Evolutionary conservation across 345 rosid genomes (phyloP), one percentile per base, ranked within the genome.

Genomic region (Chamaenerion angustifolium): DNA sequence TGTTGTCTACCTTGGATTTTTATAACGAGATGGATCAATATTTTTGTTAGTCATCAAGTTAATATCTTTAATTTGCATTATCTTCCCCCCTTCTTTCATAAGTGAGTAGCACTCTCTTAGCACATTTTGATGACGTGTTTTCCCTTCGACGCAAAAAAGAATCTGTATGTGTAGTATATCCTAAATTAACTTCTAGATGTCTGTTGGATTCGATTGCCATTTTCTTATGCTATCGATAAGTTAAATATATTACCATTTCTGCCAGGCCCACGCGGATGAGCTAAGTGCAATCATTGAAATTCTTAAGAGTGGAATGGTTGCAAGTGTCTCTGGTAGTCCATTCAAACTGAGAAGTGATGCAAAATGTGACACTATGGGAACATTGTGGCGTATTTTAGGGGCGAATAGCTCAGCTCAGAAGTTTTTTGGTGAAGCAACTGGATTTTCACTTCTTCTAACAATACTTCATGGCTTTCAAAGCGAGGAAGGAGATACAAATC

Each of bases 291-390:
- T 93, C 68, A 81, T 93, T 61, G 96, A 93, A 69, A 78, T 88
- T 74, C 76, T 93, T 50, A 93, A 93, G 78, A 79, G 99, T 66
- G 95, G 96, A 66, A 88, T 93, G 90, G 94, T 88, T 63, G 82
- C 90, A 59, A 76, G 95, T 70, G 69, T 74, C 42, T 68, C 80
- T 46, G 99, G 96, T 60, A 70, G 83, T 76, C 99, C 88, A 50
- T 85, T 88, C 77, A 79, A 65, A 72, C 88, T 93, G 76, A 81
- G 69, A 61, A 75, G 68, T 74, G 90, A 85, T 72, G 94, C 99
- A 55, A 84, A 76, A 77, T 93, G 99, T 69, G 99, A 93, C 69
- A 82, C 79, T 40, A 85, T 93, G 96, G 95, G 99, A 21, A 67
- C 96, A 50, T 64, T 93, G 65, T 93, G 99, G 96, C 95, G 99